Evolutionary conservation across 352 stramenopile genomes (phyloP).

Genomic region (Pythium chondricola): DNA sequence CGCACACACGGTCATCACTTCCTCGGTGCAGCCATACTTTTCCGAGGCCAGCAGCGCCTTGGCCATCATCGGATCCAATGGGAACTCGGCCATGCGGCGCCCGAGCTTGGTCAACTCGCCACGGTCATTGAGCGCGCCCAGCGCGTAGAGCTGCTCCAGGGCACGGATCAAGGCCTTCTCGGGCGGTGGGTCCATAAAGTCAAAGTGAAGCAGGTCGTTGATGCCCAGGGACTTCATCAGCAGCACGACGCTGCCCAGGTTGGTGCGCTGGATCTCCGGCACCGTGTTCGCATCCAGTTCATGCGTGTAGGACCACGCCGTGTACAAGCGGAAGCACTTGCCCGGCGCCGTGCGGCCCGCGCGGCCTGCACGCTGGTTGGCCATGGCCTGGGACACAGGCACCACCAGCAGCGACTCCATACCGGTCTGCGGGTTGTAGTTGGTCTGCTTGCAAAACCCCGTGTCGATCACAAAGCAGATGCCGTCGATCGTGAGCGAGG

Average conservation of each 20-base stretch:
- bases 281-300: slow-evolving; percentile 98
- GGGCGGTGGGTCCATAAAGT: slow-evolving; percentile 99
- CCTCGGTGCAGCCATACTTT: slow-evolving; percentile 88
- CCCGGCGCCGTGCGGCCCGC: slow-evolving; percentile 95
- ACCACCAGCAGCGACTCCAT: slow-evolving; percentile 99
- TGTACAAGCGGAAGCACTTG: slow-evolving; percentile 99
- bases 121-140: slow-evolving; percentile 98
- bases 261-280: slow-evolving; percentile 97
- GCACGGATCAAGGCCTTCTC: slow-evolving; percentile 97
- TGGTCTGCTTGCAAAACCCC: slow-evolving; percentile 99
- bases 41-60: slow-evolving; percentile 91
- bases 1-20: slow-evolving; percentile 95
- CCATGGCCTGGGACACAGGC: slow-evolving; percentile 95
- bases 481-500: slow-evolving; percentile 98
- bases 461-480: slow-evolving; percentile 99
- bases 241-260: slow-evolving; percentile 97
- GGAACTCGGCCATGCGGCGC: slow-evolving; percentile 95
- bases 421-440: slow-evolving; percentile 97
- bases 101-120: slow-evolving; percentile 97
- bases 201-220: slow-evolving; percentile 99
- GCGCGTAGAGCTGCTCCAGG: slow-evolving; percentile 97
- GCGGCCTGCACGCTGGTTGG: slow-evolving; percentile 94
- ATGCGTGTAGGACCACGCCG: slow-evolving; percentile 97
- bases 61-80: slow-evolving; percentile 92
- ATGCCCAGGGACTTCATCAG: slow-evolving; percentile 99